phyloP scores from a whole-genome alignment of 2,329 filamentous ascomycete species.

The Diaporthe citriasiana region DNA sequence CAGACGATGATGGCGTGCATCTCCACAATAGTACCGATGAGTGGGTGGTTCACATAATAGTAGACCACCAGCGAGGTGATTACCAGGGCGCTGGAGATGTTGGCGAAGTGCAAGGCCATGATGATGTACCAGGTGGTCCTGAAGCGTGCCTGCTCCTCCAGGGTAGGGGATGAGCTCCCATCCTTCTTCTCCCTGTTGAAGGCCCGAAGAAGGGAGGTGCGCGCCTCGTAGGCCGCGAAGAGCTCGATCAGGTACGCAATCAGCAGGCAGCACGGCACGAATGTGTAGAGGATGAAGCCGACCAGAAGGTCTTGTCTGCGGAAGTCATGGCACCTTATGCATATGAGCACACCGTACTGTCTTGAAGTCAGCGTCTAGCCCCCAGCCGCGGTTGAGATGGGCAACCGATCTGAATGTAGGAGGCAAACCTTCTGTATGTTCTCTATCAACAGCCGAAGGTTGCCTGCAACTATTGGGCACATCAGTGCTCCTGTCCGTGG shows the following conservation, averaged over 20 bases:
- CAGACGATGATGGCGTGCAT: constrained; percentile 95
- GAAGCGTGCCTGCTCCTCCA: constrained; percentile 76
- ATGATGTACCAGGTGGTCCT: constrained; percentile 84
- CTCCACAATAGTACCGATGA: constrained; percentile 92
- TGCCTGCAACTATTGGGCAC: constrained; percentile 81
- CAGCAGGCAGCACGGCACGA: constrained; percentile 92
- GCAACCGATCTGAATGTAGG: constrained; percentile 39
- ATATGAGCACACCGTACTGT: constrained; percentile 95
- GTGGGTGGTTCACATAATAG: constrained; percentile 90
- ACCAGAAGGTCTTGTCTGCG: constrained; percentile 81
- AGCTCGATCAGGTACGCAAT: constrained; percentile 92
- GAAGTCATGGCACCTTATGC: constrained; percentile 90
- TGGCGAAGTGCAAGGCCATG: constrained; percentile 84
- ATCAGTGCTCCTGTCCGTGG: background rate
- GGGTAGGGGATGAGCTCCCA: constrained; percentile 68
- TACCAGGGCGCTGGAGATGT: constrained; percentile 84
- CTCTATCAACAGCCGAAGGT: constrained; percentile 93
- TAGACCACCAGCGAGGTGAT: constrained; percentile 91
- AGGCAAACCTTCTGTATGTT: constrained; percentile 87
- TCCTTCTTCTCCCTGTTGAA: constrained; percentile 56
- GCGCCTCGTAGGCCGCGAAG: constrained; percentile 84
- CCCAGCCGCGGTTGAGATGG: background rate
- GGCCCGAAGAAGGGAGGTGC: constrained; percentile 62
- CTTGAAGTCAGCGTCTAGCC: constrained; percentile 37
- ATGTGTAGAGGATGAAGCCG: constrained; percentile 83